Evolutionary conservation across 192 early-diverging fungal genomes (phyloP).

Genomic region (Rhizophagus sp.): DNA sequence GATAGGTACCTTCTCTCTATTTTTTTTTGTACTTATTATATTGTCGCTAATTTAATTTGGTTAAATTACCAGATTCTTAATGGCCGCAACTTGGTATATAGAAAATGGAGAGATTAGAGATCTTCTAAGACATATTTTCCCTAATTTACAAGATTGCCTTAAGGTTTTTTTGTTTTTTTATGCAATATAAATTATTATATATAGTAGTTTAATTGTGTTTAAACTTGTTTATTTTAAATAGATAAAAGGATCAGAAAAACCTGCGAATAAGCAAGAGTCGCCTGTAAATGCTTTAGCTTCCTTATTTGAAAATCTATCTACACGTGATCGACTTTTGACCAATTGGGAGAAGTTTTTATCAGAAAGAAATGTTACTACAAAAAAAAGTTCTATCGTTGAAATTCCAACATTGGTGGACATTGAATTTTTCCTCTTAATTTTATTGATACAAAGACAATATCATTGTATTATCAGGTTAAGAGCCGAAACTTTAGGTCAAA

Average conservation of each 20-base stretch:
- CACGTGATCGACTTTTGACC: neutral
- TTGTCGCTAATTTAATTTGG: too few relatives aligned
- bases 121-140: neutral
- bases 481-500: constrained; percentile 7
- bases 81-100: neutral
- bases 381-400: neutral
- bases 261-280: neutral
- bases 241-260: neutral
- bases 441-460: constrained; percentile 15
- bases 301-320: neutral
- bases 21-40: too few relatives aligned
- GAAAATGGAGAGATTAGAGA: constrained; percentile 5
- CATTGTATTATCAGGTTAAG: neutral
- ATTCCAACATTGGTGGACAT: constrained; percentile 17
- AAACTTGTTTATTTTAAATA: neutral
- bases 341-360: neutral
- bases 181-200: neutral
- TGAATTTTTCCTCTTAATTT: constrained; percentile 15
- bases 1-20: neutral
- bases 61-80: neutral
- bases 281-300: neutral
- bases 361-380: neutral
- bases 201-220: too few relatives aligned
- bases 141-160: neutral
- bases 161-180: neutral